Conservation (phyloP, 371 early-diverging fungal species). For the Mucor mucedo region DNA sequence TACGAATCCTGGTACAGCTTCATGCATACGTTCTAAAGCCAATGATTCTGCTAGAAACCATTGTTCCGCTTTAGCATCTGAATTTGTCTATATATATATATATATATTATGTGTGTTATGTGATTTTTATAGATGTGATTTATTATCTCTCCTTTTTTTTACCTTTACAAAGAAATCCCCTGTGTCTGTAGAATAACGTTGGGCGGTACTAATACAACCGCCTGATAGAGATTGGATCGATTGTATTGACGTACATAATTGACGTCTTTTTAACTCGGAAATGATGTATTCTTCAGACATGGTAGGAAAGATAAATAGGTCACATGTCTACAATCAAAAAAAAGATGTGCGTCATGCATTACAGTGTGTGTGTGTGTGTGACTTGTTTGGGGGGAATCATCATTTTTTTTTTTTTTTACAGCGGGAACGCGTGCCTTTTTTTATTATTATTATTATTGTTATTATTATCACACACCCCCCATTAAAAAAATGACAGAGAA, state of each 20-base stretch:
- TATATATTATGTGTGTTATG: too few species aligned
- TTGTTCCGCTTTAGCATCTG: constrained; percentile 8
- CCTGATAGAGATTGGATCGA: constrained; percentile 14
- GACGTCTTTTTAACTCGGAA: constrained; percentile 12
- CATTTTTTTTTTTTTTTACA: too few species aligned
- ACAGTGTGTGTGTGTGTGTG: too few species aligned
- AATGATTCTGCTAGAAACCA: constrained; percentile 25
- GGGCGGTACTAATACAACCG: constrained; percentile 25
- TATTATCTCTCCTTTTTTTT: not conserved
- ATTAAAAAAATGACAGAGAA: too few species aligned
- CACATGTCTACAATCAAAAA: too few species aligned
- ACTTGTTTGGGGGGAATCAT: too few species aligned
- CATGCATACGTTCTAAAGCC: constrained; percentile 23
- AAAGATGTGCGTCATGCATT: too few species aligned
- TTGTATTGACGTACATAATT: constrained; percentile 2
- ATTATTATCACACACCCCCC: too few species aligned
- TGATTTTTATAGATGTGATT: too few species aligned
- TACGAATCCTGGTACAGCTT: constrained; percentile 18
- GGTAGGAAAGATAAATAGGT: too few species aligned
- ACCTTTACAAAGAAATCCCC: constrained; percentile 30
- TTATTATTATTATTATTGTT: too few species aligned
- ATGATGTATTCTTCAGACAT: constrained; percentile 5
- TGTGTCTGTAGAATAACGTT: constrained; percentile 21
- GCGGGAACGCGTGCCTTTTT: too few species aligned
- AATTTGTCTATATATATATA: constrained; percentile 3